Evolutionary conservation across 2,329 filamentous ascomycete genomes (phyloP), one percentile per base, ranked within the genome.

Genomic region (Colletotrichum caudatum): DNA sequence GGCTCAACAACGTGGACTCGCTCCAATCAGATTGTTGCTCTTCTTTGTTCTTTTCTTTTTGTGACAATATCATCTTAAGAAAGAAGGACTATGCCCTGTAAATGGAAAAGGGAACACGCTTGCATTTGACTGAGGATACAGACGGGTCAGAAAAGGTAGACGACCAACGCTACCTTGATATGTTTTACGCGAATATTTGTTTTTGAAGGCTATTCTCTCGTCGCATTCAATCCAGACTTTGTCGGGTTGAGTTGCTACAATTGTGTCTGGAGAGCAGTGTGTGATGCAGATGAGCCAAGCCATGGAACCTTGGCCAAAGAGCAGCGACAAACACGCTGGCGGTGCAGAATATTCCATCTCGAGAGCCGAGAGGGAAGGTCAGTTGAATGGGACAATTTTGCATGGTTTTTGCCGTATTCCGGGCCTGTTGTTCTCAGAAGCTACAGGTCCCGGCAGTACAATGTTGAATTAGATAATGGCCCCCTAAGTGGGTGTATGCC

Each of bases 381-480:
- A 3, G 16, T 7, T 8, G 18, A 35, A 14, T 14, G 29, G 29
- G 9, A 35, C 18, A 11, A 29, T 29, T 35, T n/a, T 35, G 29
- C 29, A 14, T 35, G 18, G 2, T 56, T 35, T 9, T 35, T 20
- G 29, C 51, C 18, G 9, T 56, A 56, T 56, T 35, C 7, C 11
- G 51, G 29, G 29, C 29, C 20, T 56, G 50, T 35, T n/a, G 20
- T 56, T n/a, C 5, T 20, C 18, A 7, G 29, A 20, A 61, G 58
- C 58, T 29, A 50, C 12, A 23, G 48, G 26, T 20, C 29, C 14
- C 50, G 41, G 65, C 60, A 63, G 33, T 56, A 44, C 64, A 61
- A 71, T 68, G 64, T 68, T 62, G 64, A 62, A 71, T 67, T 58
- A 58, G 48, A 51, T 44, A 35, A 67, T 62, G 41, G 64, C 64